Conservation (phyloP, 1,284 basidiomycete species). For the Xerocomus nothofagi region DNA sequence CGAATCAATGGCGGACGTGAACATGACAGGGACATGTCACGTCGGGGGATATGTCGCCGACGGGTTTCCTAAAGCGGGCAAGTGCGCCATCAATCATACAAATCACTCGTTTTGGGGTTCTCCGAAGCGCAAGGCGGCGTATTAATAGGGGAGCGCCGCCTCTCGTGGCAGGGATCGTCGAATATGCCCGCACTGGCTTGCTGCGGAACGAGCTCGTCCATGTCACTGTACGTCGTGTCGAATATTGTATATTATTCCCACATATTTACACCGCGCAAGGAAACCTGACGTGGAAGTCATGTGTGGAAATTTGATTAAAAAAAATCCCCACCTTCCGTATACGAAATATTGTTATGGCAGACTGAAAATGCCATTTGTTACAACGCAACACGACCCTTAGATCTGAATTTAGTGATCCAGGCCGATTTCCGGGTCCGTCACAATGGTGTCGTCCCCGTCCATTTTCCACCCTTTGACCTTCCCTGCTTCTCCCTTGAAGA, state of each 20-base stretch:
- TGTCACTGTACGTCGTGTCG: conserved; percentile 15
- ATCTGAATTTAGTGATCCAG: conserved; percentile 64
- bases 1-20: conserved; percentile 23
- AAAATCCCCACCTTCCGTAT: conserved; percentile 40
- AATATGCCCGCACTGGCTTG: background rate
- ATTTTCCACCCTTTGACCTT: conserved; percentile 43
- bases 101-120: conserved; percentile 31
- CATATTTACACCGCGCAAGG: conserved; percentile 25
- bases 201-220: background rate
- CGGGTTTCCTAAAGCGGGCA: conserved; percentile 24
- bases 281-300: conserved; percentile 34
- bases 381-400: conserved; percentile 48
- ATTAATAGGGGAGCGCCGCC: conserved; percentile 18
- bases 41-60: conserved; percentile 32
- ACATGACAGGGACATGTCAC: conserved; percentile 32
- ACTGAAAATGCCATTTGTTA: conserved; percentile 42
- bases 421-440: conserved; percentile 53
- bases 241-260: conserved; percentile 26
- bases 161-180: conserved; percentile 32
- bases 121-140: conserved; percentile 19
- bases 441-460: conserved; percentile 48
- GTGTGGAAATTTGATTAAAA: conserved; percentile 37
- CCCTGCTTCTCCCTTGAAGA: conserved; percentile 35
- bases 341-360: conserved; percentile 42
- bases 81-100: conserved; percentile 30